Percentiles rank a stretch among this genome's conserved stretches.
These are phyloP conservation scores for Aspergillus glaucus DNA, from an alignment of 2,329 filamentous ascomycete species.

Conservation along the genomic window DNA sequence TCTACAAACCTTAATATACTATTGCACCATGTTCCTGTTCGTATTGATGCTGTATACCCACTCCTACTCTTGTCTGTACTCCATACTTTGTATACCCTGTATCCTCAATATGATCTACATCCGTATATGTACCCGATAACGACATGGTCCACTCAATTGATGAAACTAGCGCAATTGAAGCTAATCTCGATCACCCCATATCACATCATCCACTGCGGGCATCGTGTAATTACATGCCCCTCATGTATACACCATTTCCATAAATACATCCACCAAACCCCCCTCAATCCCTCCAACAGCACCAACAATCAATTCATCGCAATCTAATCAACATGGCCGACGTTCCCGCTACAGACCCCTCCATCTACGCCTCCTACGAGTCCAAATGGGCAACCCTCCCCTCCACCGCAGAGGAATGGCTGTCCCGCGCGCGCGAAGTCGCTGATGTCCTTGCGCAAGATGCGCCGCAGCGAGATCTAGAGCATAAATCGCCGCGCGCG, in stretches of 20 bases:
- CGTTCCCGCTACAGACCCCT: conserved; percentile 25
- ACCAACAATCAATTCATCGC: background rate
- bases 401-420: conserved; percentile 39
- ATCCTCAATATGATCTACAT: no score
- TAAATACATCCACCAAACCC: background rate
- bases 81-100: no score
- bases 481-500: conserved; percentile 47
- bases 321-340: background rate
- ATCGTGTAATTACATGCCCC: background rate
- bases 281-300: no score
- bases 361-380: conserved; percentile 37
- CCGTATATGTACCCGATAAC: no score
- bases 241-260: background rate
- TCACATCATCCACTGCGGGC: background rate
- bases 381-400: conserved; percentile 34
- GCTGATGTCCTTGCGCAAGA: conserved; percentile 46
- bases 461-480: conserved; percentile 43
- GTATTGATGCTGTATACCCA: no score
- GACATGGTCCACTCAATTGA: no score
- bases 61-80: no score
- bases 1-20: no score
- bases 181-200: background rate
- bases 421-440: conserved; percentile 45
- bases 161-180: no score
- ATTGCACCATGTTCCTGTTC: no score